Evolutionary conservation across 1,139 yeast genomes (phyloP), one percentile per base, ranked within the genome.

Genomic region (Saccharomycopsis hybrid): DNA sequence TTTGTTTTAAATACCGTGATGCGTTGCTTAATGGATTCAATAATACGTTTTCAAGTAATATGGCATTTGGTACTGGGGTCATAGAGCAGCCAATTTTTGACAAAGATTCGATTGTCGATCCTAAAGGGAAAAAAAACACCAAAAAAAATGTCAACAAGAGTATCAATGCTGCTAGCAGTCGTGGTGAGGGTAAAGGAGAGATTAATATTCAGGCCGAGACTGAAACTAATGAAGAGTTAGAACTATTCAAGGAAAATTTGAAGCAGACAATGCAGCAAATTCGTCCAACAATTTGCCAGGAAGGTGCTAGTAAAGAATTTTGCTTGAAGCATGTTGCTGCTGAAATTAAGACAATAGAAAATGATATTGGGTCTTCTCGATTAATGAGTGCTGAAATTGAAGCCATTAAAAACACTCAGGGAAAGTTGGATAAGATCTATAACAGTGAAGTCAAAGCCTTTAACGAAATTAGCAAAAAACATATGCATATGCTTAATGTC

Each of bases 1-100:
- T 71, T 48, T 63, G 77, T 4, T 60, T 87, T 36, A 66, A 68
- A 8, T 95, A 86, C 60, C 67, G 97, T 49, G 72, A 71, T 13
- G 65, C 66, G 1, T 61, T 78, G 1, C 57, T 78, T 3, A 62
- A 68, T 9, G 74, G 73, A 39, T 25, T 46, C 8, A 40, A 60
- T 52, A 32, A 31, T 11, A 35, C 28, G 11, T 31, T 33, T 30
- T 29, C n/a, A 11, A 24, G 27, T 9, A 36, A 31, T 37, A 36
- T 25, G 3, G 13, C 13, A 13, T 5, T 35, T 24, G 29, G 27
- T 33, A 24, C 36, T 27, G 24, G 30, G 29, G 33, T 28, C 4
- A 30, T 43, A 24, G 46, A 43, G 5, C 36, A 43, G 13, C 39
- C 41, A 13, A 51, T 38, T 32, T 43, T 41, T 44, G 48, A 49